These are phyloP conservation scores for Thelonectria discophora DNA, from an alignment of 2,329 filamentous ascomycete species.

Conservation along the genomic window DNA sequence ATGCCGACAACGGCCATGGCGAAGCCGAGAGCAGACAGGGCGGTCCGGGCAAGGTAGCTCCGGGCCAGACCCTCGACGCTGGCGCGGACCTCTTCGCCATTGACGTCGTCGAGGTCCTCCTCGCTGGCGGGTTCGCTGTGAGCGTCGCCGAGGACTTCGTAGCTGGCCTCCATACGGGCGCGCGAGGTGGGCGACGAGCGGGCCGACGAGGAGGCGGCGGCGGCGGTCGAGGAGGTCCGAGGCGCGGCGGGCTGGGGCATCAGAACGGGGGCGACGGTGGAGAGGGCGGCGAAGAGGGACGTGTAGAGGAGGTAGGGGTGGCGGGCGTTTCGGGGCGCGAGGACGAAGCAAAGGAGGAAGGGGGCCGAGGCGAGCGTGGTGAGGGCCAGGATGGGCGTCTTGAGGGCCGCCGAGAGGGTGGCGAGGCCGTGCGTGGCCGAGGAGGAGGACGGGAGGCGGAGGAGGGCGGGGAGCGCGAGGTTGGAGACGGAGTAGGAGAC, in stretches of 20 bases:
- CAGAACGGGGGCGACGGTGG: constrained; percentile 62
- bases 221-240: too few species aligned
- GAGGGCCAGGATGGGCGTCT: constrained; percentile 72
- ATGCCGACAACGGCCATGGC: constrained; percentile 70
- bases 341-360: constrained; percentile 78
- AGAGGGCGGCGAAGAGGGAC: constrained; percentile 71
- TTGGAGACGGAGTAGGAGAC: constrained; percentile 85
- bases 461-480: constrained; percentile 80
- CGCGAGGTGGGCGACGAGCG: constrained; percentile 44
- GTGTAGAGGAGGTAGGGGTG: constrained; percentile 95
- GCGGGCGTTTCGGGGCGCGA: constrained; percentile 77
- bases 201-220: constrained; percentile 33
- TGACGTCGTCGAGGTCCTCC: constrained; percentile 63
- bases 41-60: constrained; percentile 63
- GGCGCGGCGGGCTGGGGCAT: constrained; percentile 50
- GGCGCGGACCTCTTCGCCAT: constrained; percentile 69
- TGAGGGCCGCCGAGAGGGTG: constrained; percentile 70
- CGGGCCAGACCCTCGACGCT: constrained; percentile 65
- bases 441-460: constrained; percentile 79
- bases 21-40: constrained; percentile 65
- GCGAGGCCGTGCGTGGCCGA: constrained; percentile 75
- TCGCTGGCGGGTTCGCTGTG: constrained; percentile 59
- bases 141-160: constrained; percentile 71
- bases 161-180: constrained; percentile 72
- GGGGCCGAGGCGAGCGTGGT: constrained; percentile 74